Evolutionary conservation across 371 early-diverging fungal species (phyloP).

Genomic region (Zychaea mexicana): DNA sequence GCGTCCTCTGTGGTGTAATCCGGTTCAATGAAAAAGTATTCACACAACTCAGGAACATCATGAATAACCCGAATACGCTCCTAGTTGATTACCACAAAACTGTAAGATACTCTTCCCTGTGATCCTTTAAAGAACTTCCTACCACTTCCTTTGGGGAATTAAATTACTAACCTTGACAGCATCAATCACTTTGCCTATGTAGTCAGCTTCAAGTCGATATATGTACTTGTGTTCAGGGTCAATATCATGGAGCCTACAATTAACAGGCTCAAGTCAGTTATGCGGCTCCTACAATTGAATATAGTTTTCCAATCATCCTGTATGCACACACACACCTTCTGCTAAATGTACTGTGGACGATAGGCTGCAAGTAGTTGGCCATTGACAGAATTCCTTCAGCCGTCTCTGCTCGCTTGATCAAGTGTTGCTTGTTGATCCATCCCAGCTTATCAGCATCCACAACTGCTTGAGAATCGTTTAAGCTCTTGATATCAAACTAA

Average conservation of each 20-base stretch:
- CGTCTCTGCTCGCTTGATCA: constrained; percentile 57
- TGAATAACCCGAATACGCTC: constrained; percentile 61
- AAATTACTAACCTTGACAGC: constrained; percentile 37
- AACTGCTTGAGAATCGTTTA: constrained; percentile 78
- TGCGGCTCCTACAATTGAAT: too few relatives aligned
- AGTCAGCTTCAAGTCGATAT: not conserved
- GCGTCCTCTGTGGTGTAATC: constrained; percentile 56
- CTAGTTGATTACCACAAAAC: constrained; percentile 15
- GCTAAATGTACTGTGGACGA: constrained; percentile 25
- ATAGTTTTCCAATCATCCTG: too few relatives aligned
- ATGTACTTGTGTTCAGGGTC: constrained; percentile 1
- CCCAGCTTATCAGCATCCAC: constrained; percentile 81
- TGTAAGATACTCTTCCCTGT: too few relatives aligned
- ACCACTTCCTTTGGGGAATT: not conserved
- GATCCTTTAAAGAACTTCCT: not conserved
- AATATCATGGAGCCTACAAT: not conserved
- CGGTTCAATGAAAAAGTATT: constrained; percentile 63
- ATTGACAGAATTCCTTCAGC: constrained; percentile 39
- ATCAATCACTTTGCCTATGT: constrained; percentile 5
- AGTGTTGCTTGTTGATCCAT: constrained; percentile 85
- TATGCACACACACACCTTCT: constrained; percentile 16
- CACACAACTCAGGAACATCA: constrained; percentile 60
- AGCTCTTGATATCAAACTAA: constrained; percentile 70
- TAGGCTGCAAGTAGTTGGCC: constrained; percentile 36
- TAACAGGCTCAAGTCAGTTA: not conserved